Base-by-base conservation (phyloP, 495 filamentous ascomycete genomes). In the Penicillium fimorum region DNA sequence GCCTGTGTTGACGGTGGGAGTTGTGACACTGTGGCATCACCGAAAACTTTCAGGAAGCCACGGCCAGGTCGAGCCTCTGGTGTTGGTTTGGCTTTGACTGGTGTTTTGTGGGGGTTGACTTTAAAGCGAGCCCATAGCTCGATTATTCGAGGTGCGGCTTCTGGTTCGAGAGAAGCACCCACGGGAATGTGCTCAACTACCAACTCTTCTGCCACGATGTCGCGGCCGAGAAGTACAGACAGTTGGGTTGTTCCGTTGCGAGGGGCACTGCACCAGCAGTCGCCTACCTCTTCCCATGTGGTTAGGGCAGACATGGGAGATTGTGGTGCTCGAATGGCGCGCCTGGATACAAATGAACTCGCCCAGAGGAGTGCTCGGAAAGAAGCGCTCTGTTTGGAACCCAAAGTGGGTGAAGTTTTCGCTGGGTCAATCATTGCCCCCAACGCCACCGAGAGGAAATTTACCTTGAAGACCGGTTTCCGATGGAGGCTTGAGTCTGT, bases 101-200 rank as follows among this genome's bases (percentile, higher is more conserved):
- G 49, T 18, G 42, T 15, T 10, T 53, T 47, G 2, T 59, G 54
- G 3, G 49, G 57, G 17, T 67, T 59, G 12, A 69, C 46, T 17
- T 30, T 42, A 50, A 68, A 78, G 13, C 57, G 68, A 20, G 69
- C 76, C 78, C 78, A 82, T 1, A 82, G 32, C 46, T 82, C 79
- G 50, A 82, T 73, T 4, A 75, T 65, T 33, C 64, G 62, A 13
- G 79, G 79, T 7, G 79, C 77, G 5, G 64, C 48, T 10, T 63
- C 66, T 9, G 75, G 70, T 4, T 66, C 46, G 9, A 70, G 54
- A 8, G 67, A 69, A 13, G 71, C 67, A 6, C 64, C 59, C 15
- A 63, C 66, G 3, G 76, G 73, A 2, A 78, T 62, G 56, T 81
- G 75, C 53, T 82, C 78, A 13, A 82, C 67, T 2, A 79, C 66